These are phyloP conservation scores for Corynascus novoguineensis DNA, from an alignment of 495 filamentous ascomycete genomes.

Conservation along the genomic window DNA sequence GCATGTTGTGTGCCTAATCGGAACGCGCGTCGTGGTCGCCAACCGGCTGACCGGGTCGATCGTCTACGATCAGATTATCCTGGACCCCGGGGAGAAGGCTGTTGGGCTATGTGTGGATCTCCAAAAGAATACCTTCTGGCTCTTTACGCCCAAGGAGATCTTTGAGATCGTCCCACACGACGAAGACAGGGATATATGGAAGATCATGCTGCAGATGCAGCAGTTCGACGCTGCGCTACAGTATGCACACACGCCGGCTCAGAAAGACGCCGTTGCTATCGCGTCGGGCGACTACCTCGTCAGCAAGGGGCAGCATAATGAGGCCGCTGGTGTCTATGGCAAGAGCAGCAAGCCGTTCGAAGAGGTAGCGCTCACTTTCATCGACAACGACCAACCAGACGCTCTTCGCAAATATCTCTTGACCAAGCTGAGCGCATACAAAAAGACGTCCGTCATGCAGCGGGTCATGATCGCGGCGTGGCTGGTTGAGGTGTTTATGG, in stretches of 20 bases:
- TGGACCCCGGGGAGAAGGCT: constrained; percentile 72
- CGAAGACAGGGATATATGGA: constrained; percentile 92
- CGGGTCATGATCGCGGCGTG: constrained; percentile 90
- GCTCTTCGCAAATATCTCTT: constrained; percentile 85
- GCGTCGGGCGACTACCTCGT: constrained; percentile 85
- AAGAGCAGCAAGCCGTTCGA: constrained; percentile 96
- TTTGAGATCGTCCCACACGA: constrained; percentile 87
- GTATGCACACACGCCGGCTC: constrained; percentile 63
- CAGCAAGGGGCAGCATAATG: constrained; percentile 68
- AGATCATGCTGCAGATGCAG: constrained; percentile 76
- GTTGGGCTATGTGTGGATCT: constrained; percentile 79
- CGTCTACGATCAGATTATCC: constrained; percentile 77
- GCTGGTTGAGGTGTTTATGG: constrained; percentile 96
- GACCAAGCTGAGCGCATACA: constrained; percentile 74
- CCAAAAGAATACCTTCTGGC: constrained; percentile 94
- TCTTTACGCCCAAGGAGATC: constrained; percentile 84
- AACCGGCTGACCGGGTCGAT: constrained; percentile 79
- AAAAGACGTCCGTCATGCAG: constrained; percentile 84
- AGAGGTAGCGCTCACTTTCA: constrained; percentile 84
- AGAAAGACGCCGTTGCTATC: constrained; percentile 84
- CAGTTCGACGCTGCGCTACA: constrained; percentile 81
- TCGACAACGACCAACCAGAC: constrained; percentile 85
- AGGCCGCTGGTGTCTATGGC: constrained; percentile 86
- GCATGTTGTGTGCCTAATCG: constrained; percentile 83
- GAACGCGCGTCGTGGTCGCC: constrained; percentile 71